Percentiles rank a stretch among this genome's conserved stretches.
These are phyloP conservation scores for Crithidia acanthocephali DNA, from an alignment of 208 protist genomes.

Conservation along the genomic window DNA sequence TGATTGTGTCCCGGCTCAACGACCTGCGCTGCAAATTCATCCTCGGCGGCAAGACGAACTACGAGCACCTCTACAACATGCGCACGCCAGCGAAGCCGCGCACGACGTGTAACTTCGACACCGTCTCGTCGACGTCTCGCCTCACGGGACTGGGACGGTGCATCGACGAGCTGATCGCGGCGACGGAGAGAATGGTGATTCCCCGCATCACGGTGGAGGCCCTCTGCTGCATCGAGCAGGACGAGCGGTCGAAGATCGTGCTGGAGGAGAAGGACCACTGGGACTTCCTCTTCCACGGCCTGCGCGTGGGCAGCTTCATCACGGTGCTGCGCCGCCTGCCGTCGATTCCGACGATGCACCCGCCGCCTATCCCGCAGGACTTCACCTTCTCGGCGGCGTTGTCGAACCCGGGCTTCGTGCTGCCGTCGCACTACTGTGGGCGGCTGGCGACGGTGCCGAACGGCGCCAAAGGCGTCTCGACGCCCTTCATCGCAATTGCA, in stretches of 20 bases:
- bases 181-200: slow-evolving; percentile 54
- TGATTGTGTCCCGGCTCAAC: slow-evolving; percentile 72
- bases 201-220: slow-evolving; percentile 80
- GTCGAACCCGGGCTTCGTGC: slow-evolving; percentile 74
- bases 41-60: slow-evolving; percentile 64
- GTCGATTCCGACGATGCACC: slow-evolving; percentile 26
- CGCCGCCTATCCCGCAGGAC: slow-evolving; percentile 51
- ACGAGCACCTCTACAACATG: slow-evolving; percentile 86
- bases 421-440: slow-evolving; percentile 78
- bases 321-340: slow-evolving; percentile 48
- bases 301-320: slow-evolving; percentile 68
- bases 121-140: slow-evolving; percentile 37
- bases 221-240: slow-evolving; percentile 62
- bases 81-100: slow-evolving; percentile 61
- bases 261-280: slow-evolving; percentile 82
- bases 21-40: slow-evolving; percentile 80
- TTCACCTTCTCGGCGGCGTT: slow-evolving; percentile 77
- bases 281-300: slow-evolving; percentile 81
- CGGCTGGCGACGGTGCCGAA: slow-evolving; percentile 79
- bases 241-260: slow-evolving; percentile 61
- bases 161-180: slow-evolving; percentile 70
- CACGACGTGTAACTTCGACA: slow-evolving; percentile 67
- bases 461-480: slow-evolving; percentile 53
- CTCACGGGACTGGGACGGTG: slow-evolving; percentile 65
- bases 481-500: slow-evolving; percentile 89